Evolutionary conservation across 78 protist species (phyloP).

Genomic region (Guillardia theta): DNA sequence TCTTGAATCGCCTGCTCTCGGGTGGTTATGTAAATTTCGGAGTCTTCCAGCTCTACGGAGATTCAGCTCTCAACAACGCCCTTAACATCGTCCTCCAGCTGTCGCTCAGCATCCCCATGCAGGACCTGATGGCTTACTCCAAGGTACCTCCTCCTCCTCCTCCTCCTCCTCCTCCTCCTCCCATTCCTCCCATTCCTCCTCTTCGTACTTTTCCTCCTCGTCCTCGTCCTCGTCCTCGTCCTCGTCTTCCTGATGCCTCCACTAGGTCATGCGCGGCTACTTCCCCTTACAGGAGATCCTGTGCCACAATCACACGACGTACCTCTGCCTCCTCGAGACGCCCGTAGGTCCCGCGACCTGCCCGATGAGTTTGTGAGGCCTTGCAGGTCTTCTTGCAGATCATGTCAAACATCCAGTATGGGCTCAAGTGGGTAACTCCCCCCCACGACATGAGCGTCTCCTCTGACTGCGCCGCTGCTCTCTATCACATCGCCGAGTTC

Average conservation of each 20-base stretch:
- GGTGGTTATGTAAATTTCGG: conserved; percentile 77
- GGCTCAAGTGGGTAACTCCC: not conserved
- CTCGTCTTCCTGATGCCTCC: too few species aligned
- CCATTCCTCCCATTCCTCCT: not conserved
- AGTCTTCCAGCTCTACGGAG: conserved; percentile 70
- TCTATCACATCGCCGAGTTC: conserved; percentile 11
- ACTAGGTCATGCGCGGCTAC: conserved; percentile 6
- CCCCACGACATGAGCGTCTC: conserved; percentile 1
- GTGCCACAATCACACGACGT: not conserved
- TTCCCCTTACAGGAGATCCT: not conserved
- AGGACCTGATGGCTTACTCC: conserved; percentile 54
- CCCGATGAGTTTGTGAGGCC: too few species aligned
- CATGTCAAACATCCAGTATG: not conserved
- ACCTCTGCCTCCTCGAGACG: conserved; percentile 18
- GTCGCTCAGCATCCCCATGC: not conserved
- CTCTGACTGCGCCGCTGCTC: not conserved
- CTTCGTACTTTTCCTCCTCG: not conserved
- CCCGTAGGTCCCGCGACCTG: not conserved
- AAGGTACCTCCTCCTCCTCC: conserved; percentile 54
- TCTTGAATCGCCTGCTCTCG: conserved; percentile 47
- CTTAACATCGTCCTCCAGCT: conserved; percentile 45
- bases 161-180: not conserved
- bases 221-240: too few species aligned
- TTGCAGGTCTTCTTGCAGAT: not conserved
- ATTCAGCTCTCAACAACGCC: conserved; percentile 48